Conservation (phyloP, 2,329 filamentous ascomycete genomes). For the Alternaria infectoria region DNA sequence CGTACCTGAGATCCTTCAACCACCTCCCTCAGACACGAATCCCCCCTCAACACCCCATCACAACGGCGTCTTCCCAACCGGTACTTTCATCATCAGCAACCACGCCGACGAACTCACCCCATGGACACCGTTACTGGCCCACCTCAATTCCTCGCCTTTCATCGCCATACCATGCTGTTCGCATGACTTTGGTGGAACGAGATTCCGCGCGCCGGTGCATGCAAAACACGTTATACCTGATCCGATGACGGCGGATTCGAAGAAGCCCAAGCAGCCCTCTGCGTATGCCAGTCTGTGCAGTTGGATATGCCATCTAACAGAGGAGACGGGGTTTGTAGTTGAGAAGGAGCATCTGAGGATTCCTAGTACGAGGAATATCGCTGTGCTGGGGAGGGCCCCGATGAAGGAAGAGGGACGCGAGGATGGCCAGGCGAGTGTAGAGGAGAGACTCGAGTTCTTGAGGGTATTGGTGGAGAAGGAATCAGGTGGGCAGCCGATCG, state of each 20-base stretch:
- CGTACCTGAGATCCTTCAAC: slow-evolving; percentile 60
- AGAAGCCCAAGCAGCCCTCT: slow-evolving; percentile 59
- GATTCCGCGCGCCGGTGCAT: slow-evolving; percentile 66
- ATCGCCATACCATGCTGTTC: slow-evolving; percentile 96
- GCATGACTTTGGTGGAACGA: slow-evolving; percentile 77
- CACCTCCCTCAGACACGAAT: slow-evolving; percentile 29
- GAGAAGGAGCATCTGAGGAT: slow-evolving; percentile 90
- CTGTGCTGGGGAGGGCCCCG: slow-evolving; percentile 70
- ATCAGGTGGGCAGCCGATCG: slow-evolving; percentile 49
- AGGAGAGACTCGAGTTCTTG: slow-evolving; percentile 35
- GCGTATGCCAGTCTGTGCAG: slow-evolving; percentile 83
- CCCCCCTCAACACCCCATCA: slow-evolving; percentile 40
- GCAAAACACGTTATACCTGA: slow-evolving; percentile 26
- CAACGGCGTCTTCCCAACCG: slow-evolving; percentile 70
- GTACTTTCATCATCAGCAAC: slow-evolving; percentile 94
- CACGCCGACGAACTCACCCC: slow-evolving; percentile 95
- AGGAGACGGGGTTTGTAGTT: slow-evolving; percentile 74
- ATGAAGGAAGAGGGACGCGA: slow-evolving; percentile 62
- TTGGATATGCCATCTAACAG: slow-evolving; percentile 74
- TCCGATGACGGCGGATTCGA: slow-evolving; percentile 26
- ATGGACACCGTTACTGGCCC: slow-evolving; percentile 91
- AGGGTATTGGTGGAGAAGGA: slow-evolving; percentile 66
- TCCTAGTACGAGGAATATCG: slow-evolving; percentile 87
- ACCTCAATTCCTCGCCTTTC: slow-evolving; percentile 77
- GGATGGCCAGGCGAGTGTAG: background rate